Percentiles rank a stretch among this genome's conserved stretches.
Evolutionary conservation across 2,329 filamentous ascomycete genomes (phyloP).

Genomic region (Xylariaceae sp.): DNA sequence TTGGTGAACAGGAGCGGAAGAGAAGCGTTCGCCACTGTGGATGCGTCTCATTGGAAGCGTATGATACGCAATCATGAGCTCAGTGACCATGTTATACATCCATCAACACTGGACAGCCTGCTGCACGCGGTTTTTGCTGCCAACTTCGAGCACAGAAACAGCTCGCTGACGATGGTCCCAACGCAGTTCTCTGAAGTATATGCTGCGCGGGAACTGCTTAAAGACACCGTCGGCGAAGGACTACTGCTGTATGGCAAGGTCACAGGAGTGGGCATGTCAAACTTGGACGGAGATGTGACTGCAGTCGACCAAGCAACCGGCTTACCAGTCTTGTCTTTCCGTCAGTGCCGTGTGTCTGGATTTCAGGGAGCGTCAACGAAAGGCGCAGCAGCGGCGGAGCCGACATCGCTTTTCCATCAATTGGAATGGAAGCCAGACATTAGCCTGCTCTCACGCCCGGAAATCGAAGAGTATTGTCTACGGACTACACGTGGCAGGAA

Average conservation of each 20-base stretch:
- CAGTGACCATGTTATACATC: not conserved
- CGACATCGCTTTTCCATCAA: not conserved
- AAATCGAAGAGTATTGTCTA: not conserved
- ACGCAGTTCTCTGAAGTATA: not conserved
- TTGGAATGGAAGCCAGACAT: not conserved
- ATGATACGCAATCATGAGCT: not conserved
- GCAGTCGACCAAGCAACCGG: not conserved
- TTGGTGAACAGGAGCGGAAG: not conserved
- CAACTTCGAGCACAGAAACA: no score
- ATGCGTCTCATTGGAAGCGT: not conserved
- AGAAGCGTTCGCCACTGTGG: not conserved
- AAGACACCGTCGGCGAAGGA: not conserved
- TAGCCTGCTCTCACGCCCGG: not conserved
- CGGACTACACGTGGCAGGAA: not conserved
- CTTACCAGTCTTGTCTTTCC: not conserved
- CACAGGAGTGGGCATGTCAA: not conserved
- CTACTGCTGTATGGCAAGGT: not conserved
- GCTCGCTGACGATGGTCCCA: not conserved
- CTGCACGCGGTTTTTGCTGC: not conserved
- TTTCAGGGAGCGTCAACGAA: not conserved
- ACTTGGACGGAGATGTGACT: not conserved
- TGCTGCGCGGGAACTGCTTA: not conserved
- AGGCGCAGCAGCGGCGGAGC: not conserved
- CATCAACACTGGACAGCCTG: constrained; percentile 4
- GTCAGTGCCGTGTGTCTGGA: not conserved